phyloP scores from a whole-genome alignment of 1,139 yeast genomes.

The Hyphopichia khmerensis region DNA sequence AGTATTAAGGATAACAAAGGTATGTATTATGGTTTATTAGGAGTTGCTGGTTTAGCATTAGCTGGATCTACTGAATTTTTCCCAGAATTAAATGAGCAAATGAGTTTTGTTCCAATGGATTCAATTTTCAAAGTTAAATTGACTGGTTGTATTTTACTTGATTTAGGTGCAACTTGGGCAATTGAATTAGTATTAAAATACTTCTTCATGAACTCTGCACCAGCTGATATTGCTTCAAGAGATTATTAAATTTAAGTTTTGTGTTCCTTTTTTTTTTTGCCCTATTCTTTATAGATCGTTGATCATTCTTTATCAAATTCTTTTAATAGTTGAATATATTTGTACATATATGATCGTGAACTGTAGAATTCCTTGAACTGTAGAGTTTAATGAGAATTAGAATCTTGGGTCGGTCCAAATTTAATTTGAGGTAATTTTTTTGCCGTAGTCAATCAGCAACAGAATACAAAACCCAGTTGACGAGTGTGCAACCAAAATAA shows the following conservation, averaged over 20 bases:
- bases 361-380: too few relatives aligned
- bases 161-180: constrained; percentile 75
- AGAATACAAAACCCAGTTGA: too few relatives aligned
- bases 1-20: constrained; percentile 88
- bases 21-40: constrained; percentile 92
- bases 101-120: constrained; percentile 89
- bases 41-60: constrained; percentile 85
- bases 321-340: neutral
- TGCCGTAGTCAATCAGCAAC: too few relatives aligned
- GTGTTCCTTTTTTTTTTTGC: neutral
- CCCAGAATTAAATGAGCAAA: constrained; percentile 90
- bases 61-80: constrained; percentile 92
- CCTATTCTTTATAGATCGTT: constrained; percentile 5
- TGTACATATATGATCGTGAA: neutral
- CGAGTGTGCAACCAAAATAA: too few relatives aligned
- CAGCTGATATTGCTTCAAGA: constrained; percentile 83
- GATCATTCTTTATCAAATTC: neutral
- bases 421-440: too few relatives aligned
- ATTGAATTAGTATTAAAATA: constrained; percentile 78
- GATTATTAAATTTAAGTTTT: constrained; percentile 15
- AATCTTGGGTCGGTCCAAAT: too few relatives aligned
- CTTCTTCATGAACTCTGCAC: constrained; percentile 85
- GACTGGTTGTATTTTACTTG: constrained; percentile 70
- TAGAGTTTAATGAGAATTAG: too few relatives aligned
- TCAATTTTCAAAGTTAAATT: constrained; percentile 72